Evolutionary conservation across 169 alveolate species (phyloP), one percentile per base, ranked within the genome.

Genomic region (Eimeria brunetti): DNA sequence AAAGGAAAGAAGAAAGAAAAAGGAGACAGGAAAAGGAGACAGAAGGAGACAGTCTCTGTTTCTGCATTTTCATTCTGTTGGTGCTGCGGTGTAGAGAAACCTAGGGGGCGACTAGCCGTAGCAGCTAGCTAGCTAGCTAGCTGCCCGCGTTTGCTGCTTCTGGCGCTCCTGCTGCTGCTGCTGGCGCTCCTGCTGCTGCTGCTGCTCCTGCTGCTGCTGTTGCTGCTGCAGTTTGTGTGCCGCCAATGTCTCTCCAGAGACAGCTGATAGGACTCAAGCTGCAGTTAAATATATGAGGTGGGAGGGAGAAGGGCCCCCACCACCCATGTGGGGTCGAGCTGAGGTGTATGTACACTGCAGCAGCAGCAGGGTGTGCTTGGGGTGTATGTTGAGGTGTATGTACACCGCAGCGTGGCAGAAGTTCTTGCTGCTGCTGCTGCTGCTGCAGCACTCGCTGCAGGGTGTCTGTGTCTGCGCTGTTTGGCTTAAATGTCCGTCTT

Each of bases 161-260:
- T 71, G 81, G 18, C 30, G 44, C 30, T 30, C 41, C 41, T 71
- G 80, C 18, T 20, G 41, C 80, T 69, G 80, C 22, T 18, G 22
- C 41, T 71, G 81, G 22, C n/a, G 80, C n/a, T n/a, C n/a, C 81
- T 71, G 81, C 49, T 27, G 22, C 41, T 71, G 81, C 81, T 71
- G 81, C 41, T 71, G 81, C 81, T 2, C 6, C 81, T 71, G 81
- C 6, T 22, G 81, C 49, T 71, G 81, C 41, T 5, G 44, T 41
- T 71, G 81, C 8, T 71, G 81, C 81, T 71, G 81, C 41, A 71
- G 44, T 30, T 71, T 44, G 27, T 30, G 85, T 73, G 84, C 38
- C 14, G 84, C 84, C n/a, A 46, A 16, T 73, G 84, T 41, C 51
- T n/a, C 84, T 36, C 51, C 84, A 30, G 84, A 22, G 76, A 20